Evolutionary conservation across 83 land plant genomes (phyloP).

Genomic region (Larix sibirica): DNA sequence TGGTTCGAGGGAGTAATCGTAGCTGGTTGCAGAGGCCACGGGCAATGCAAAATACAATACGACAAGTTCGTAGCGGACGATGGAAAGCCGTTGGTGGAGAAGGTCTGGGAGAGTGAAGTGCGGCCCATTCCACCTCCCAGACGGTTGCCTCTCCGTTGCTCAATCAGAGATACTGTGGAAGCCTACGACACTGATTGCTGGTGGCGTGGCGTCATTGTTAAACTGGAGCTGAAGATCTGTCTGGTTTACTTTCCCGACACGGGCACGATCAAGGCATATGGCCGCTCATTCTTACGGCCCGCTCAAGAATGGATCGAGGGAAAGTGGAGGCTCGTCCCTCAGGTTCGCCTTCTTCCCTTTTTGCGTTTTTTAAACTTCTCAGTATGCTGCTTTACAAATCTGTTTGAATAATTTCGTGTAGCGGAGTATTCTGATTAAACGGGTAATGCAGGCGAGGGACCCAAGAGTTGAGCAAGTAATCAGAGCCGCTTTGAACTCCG

Average conservation of each 20-base stretch:
- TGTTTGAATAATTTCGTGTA: too few relatives aligned
- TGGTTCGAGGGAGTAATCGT: slow-evolving; percentile 11
- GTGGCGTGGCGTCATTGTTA: slow-evolving; percentile 8
- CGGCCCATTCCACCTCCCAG: slow-evolving; percentile 5
- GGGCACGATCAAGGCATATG: background rate
- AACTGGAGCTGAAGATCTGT: background rate
- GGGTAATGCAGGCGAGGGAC: too few relatives aligned
- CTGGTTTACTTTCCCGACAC: background rate
- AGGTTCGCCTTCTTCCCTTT: too few relatives aligned
- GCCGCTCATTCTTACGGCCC: background rate
- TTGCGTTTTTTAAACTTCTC: too few relatives aligned
- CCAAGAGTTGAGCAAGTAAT: too few relatives aligned
- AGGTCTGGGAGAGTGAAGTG: background rate
- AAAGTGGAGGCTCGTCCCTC: background rate
- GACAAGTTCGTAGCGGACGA: slow-evolving; percentile 3
- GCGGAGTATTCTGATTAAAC: too few relatives aligned
- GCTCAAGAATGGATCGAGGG: slow-evolving; percentile 5
- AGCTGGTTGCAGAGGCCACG: background rate
- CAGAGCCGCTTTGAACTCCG: too few relatives aligned
- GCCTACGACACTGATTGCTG: slow-evolving; percentile 11
- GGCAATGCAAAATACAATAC: background rate
- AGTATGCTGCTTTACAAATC: too few relatives aligned
- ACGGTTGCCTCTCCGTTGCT: background rate
- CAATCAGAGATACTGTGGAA: background rate
- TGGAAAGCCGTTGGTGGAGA: background rate